Evolutionary conservation across 768 basidiomycete genomes (phyloP), one percentile per base, ranked within the genome.

Genomic region (Trametes villosa): DNA sequence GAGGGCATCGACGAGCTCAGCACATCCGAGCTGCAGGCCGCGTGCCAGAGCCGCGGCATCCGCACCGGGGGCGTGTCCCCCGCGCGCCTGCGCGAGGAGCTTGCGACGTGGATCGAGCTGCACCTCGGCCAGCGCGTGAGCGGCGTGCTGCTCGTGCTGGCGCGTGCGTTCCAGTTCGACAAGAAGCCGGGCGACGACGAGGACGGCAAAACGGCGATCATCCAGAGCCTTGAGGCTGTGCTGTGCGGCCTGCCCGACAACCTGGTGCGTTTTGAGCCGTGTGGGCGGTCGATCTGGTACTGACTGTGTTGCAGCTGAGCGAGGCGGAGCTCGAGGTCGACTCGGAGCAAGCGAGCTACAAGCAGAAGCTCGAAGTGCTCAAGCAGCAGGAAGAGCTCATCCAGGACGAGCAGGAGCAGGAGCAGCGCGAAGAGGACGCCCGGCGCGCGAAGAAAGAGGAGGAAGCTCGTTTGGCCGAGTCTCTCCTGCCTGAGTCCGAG

Each of bases 321-420:
- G 97, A 98, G 79, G 94, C 97, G 9, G 97, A 98, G 72, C 83
- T 98, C 50, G 92, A 96, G 74, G 96, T 98, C 24, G 92, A 95
- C 66, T 92, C 89, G 24, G 96, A 96, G 40, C 89, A 89, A 51
- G 94, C 94, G 22, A 93, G 88, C 68, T 98, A 97, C 83, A 96
- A 97, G 80, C 93, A 98, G 80, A 97, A 96, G 76, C 84, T 99
- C 56, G 97, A 98, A 64, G 96, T 99, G 26, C 78, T 99, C 71
- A 94, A 97, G 68, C 93, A 99, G 68, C 97, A 99, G 75, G 93
- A 99, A 72, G 97, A 99, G 74, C 92, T 99, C 62, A 99, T 99
- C 71, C 96, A 99, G 71, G 97, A 99, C 73, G 97, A 99, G 76
- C 87, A 95, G 65, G 97, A 98, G 72, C 97, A 99, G 75, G 97